phyloP scores from a whole-genome alignment of 495 filamentous ascomycete genomes.

The Xylaria castorea region DNA sequence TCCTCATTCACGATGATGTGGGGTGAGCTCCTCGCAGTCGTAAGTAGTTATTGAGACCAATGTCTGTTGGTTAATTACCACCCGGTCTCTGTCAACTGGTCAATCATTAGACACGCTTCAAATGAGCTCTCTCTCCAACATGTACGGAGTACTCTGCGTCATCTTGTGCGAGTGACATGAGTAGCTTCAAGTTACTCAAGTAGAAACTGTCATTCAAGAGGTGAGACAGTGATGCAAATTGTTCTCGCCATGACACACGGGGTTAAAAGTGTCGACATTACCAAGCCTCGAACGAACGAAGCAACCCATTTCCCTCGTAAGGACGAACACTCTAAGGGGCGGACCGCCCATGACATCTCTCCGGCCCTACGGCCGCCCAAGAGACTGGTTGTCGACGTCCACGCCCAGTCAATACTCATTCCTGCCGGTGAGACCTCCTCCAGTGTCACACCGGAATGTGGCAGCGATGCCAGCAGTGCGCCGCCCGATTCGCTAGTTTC shows the following conservation, averaged over 20 bases:
- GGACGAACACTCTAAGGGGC: conserved; percentile 16
- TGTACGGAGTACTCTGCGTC: neutral
- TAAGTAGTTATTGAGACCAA: neutral
- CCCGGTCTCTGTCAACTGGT: neutral
- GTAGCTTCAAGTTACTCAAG: neutral
- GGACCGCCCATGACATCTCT: conserved; percentile 6
- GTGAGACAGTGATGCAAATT: conserved; percentile 16
- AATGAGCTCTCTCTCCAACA: neutral
- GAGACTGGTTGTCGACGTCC: conserved; percentile 24
- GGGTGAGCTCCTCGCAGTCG: conserved; percentile 11
- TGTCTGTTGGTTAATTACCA: neutral
- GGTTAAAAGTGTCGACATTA: neutral
- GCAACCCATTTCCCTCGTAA: conserved; percentile 18
- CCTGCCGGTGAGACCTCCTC: conserved; percentile 34
- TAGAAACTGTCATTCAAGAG: conserved; percentile 5
- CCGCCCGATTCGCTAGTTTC: conserved; percentile 36
- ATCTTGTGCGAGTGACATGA: conserved; percentile 10
- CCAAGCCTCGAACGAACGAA: conserved; percentile 20
- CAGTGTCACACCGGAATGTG: conserved; percentile 39
- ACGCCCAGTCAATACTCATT: conserved; percentile 27
- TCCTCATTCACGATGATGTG: conserved; percentile 6
- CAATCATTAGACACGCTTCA: neutral
- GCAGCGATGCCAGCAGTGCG: conserved; percentile 30
- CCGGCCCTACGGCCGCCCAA: conserved; percentile 10
- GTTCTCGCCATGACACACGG: neutral